phyloP scores from a whole-genome alignment of 1,284 basidiomycete genomes.

The Volvariella volvacea region DNA sequence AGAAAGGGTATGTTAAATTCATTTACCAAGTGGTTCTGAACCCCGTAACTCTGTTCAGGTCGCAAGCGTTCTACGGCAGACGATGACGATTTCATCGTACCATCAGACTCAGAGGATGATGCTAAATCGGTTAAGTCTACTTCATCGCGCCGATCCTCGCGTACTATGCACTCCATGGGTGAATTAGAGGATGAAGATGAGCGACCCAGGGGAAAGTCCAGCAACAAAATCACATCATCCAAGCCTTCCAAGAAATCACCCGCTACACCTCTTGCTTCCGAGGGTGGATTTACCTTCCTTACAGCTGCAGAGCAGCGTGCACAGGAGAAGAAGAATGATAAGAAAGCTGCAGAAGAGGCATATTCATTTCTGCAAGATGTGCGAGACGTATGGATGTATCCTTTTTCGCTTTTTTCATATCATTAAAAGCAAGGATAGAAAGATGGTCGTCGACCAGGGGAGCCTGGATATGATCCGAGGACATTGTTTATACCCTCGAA shows the following conservation, averaged over 20 bases:
- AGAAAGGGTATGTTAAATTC: slow-evolving; percentile 41
- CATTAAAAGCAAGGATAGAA: slow-evolving; percentile 42
- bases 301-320: slow-evolving; percentile 83
- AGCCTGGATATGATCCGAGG: slow-evolving; percentile 90
- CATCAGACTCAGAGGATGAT: slow-evolving; percentile 52
- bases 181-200: slow-evolving; percentile 29
- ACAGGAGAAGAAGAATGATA: slow-evolving; percentile 74
- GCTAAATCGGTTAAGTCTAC: slow-evolving; percentile 32
- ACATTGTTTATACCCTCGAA: slow-evolving; percentile 79
- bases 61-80: slow-evolving; percentile 32
- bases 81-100: slow-evolving; percentile 64
- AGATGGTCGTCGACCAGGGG: slow-evolving; percentile 73
- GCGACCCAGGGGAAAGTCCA: slow-evolving; percentile 12
- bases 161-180: slow-evolving; percentile 23
- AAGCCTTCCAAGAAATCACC: slow-evolving; percentile 11
- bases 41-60: slow-evolving; percentile 18
- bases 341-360: slow-evolving; percentile 75
- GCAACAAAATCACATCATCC: neutral
- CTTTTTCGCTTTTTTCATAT: neutral
- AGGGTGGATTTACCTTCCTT: slow-evolving; percentile 47
- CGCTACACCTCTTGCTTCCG: slow-evolving; percentile 6
- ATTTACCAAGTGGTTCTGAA: neutral
- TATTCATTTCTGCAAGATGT: slow-evolving; percentile 79
- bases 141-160: slow-evolving; percentile 34
- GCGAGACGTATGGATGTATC: slow-evolving; percentile 56